A percentile compares a stretch with the other conserved stretches of the same genome.
phyloP scores from a whole-genome alignment of 441 rosid species.

The Euphorbia corollata region DNA sequence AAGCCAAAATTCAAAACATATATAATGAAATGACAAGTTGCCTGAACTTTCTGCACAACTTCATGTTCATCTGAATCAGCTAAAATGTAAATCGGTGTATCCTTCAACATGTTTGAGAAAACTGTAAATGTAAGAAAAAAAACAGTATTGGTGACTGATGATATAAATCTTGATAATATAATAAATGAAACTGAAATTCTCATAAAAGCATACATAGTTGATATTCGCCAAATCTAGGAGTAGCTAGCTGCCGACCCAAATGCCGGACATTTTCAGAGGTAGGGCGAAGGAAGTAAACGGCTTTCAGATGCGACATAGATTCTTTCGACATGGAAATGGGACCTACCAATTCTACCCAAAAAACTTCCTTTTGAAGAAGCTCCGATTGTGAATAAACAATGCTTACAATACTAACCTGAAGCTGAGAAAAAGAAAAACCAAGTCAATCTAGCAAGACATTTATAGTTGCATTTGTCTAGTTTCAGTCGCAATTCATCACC shows the following conservation, averaged over 20 bases:
- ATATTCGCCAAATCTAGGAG: conserved; percentile 85
- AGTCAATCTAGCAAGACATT: not conserved
- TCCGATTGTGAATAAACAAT: conserved; percentile 94
- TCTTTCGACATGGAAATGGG: conserved; percentile 72
- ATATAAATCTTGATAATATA: conserved; percentile 4
- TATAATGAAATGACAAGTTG: conserved; percentile 16
- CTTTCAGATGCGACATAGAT: conserved; percentile 90
- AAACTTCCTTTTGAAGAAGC: conserved; percentile 88
- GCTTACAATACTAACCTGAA: conserved; percentile 80
- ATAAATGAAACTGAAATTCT: conserved; percentile 16
- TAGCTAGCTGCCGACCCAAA: conserved; percentile 65
- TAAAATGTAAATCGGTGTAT: conserved; percentile 86
- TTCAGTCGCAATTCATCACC: not conserved
- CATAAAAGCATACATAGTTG: conserved; percentile 57
- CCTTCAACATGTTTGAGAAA: conserved; percentile 92
- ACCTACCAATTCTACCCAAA: conserved; percentile 88
- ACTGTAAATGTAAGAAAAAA: conserved; percentile 37
- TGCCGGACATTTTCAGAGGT: conserved; percentile 76
- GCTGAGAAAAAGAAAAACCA: conserved; percentile 5
- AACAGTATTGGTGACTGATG: conserved; percentile 7
- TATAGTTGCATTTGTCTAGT: not conserved
- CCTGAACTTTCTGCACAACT: conserved; percentile 93
- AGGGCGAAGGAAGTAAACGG: conserved; percentile 80
- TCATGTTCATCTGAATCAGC: conserved; percentile 97
- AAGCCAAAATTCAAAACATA: not conserved